Evolutionary conservation across 495 filamentous ascomycete species (phyloP).

Genomic region (Chaetomium cochliodes): DNA sequence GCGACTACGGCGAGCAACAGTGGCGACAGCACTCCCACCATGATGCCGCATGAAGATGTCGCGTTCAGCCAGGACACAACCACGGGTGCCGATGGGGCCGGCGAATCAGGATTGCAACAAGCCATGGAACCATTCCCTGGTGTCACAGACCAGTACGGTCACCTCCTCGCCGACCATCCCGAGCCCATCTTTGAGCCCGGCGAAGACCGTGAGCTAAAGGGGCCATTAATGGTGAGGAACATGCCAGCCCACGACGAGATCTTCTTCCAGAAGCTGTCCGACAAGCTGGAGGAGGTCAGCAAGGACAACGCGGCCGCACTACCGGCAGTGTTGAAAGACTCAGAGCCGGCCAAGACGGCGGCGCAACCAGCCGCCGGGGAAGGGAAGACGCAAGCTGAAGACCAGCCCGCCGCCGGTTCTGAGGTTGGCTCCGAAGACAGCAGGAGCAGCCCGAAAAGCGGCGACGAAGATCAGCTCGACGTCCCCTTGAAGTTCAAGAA

Average conservation of each 20-base stretch:
- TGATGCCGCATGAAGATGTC: slow-evolving; percentile 29
- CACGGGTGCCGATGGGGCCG: slow-evolving; percentile 17
- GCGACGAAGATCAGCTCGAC: slow-evolving; percentile 47
- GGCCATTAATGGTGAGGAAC: slow-evolving; percentile 48
- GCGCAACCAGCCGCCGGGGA: slow-evolving; percentile 5
- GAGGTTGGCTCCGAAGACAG: slow-evolving; percentile 5
- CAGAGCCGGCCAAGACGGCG: not conserved
- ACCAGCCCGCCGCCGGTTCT: slow-evolving; percentile 9
- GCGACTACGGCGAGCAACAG: slow-evolving; percentile 43
- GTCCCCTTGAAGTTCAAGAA: slow-evolving; percentile 58
- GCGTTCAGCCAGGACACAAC: slow-evolving; percentile 18
- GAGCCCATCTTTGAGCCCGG: slow-evolving; percentile 30
- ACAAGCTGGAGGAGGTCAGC: slow-evolving; percentile 45
- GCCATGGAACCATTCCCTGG: not conserved
- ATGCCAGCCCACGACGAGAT: slow-evolving; percentile 48
- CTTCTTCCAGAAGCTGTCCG: slow-evolving; percentile 44
- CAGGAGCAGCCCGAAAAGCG: slow-evolving; percentile 31
- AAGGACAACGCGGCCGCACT: slow-evolving; percentile 37
- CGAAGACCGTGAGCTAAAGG: slow-evolving; percentile 43
- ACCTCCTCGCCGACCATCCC: slow-evolving; percentile 26
- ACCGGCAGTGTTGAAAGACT: slow-evolving; percentile 42
- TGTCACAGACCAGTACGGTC: slow-evolving; percentile 11
- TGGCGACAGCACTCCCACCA: slow-evolving; percentile 42
- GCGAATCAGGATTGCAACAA: not conserved
- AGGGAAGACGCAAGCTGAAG: slow-evolving; percentile 23